A percentile compares a stretch with the other conserved stretches of the same genome.
Conservation (phyloP, 352 stramenopile genomes). For the Thalassiosira hispida region DNA sequence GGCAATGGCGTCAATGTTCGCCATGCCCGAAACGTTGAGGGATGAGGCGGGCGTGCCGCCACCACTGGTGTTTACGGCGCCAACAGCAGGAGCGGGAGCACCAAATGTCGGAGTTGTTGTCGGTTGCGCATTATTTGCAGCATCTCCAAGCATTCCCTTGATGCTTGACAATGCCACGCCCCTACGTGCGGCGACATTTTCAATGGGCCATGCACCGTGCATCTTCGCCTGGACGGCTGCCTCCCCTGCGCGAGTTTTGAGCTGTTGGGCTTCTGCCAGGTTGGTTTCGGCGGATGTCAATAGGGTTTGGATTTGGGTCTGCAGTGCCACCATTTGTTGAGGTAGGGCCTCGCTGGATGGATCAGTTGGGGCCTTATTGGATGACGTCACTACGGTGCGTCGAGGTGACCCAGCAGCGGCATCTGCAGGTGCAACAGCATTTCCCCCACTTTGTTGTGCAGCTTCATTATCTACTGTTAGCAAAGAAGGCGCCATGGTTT, state of each 20-base stretch:
- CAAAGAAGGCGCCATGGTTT: slow-evolving; percentile 71
- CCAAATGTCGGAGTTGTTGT: neutral
- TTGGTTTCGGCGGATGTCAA: slow-evolving; percentile 47
- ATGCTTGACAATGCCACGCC: slow-evolving; percentile 50
- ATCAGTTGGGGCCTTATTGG: slow-evolving; percentile 9
- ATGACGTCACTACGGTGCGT: slow-evolving; percentile 24
- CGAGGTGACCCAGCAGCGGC: slow-evolving; percentile 36
- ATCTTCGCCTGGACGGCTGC: slow-evolving; percentile 45
- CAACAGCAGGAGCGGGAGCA: neutral
- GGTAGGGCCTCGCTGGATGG: slow-evolving; percentile 23
- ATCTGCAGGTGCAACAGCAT: slow-evolving; percentile 25
- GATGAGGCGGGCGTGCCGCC: slow-evolving; percentile 21
- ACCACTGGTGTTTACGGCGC: neutral
- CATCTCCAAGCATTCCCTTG: slow-evolving; percentile 8
- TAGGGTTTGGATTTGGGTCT: slow-evolving; percentile 49
- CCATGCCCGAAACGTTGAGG: slow-evolving; percentile 33
- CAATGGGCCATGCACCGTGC: slow-evolving; percentile 73
- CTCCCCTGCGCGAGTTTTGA: slow-evolving; percentile 34
- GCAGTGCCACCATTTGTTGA: slow-evolving; percentile 51
- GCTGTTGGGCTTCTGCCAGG: slow-evolving; percentile 20
- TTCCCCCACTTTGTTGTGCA: neutral
- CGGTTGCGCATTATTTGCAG: neutral
- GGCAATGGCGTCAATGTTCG: slow-evolving; percentile 36
- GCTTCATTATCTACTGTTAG: slow-evolving; percentile 26
- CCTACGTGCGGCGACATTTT: slow-evolving; percentile 61